Evolutionary conservation across 2,329 filamentous ascomycete species (phyloP).

Genomic region (Tolypocladium cylindrosporum): DNA sequence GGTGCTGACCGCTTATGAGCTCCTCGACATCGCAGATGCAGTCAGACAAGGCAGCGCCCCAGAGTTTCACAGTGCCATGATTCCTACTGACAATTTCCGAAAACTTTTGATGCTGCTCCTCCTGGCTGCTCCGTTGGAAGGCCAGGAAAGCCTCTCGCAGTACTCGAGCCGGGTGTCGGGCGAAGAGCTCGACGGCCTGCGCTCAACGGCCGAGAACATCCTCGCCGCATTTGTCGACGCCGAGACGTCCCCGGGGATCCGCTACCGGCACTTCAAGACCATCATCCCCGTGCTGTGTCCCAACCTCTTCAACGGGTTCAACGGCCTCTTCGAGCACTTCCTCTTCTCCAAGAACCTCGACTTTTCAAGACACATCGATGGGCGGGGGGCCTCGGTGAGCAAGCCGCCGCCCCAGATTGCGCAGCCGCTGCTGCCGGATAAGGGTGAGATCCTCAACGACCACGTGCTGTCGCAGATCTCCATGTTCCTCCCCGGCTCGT

Average conservation of each 20-base stretch:
- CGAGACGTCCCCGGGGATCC: constrained; percentile 54
- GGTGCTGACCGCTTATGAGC: constrained; percentile 58
- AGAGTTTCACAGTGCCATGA: constrained; percentile 53
- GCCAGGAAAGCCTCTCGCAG: constrained; percentile 54
- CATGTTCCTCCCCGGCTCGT: constrained; percentile 57
- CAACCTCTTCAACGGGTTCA: constrained; percentile 57
- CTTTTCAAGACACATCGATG: constrained; percentile 42
- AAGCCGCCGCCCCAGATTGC: constrained; percentile 13
- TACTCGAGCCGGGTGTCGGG: constrained; percentile 48
- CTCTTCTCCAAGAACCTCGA: constrained; percentile 65
- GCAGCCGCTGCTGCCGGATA: constrained; percentile 40
- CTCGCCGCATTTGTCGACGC: constrained; percentile 56
- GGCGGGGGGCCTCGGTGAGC: constrained; percentile 3
- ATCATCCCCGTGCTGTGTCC: constrained; percentile 52
- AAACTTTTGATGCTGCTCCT: constrained; percentile 62
- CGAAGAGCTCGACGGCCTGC: constrained; percentile 46
- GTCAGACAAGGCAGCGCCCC: constrained; percentile 42
- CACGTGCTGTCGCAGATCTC: constrained; percentile 59
- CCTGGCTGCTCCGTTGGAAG: constrained; percentile 52
- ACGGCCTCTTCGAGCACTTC: constrained; percentile 63
- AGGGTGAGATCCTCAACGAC: constrained; percentile 54
- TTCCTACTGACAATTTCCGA: constrained; percentile 64
- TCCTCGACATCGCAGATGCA: constrained; percentile 53
- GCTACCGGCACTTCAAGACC: constrained; percentile 48
- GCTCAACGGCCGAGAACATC: constrained; percentile 52